A percentile compares a stretch with the other conserved stretches of the same genome.
Evolutionary conservation across 805 yeast species (phyloP).

Genomic region (Zygosaccharomyces bisporus): DNA sequence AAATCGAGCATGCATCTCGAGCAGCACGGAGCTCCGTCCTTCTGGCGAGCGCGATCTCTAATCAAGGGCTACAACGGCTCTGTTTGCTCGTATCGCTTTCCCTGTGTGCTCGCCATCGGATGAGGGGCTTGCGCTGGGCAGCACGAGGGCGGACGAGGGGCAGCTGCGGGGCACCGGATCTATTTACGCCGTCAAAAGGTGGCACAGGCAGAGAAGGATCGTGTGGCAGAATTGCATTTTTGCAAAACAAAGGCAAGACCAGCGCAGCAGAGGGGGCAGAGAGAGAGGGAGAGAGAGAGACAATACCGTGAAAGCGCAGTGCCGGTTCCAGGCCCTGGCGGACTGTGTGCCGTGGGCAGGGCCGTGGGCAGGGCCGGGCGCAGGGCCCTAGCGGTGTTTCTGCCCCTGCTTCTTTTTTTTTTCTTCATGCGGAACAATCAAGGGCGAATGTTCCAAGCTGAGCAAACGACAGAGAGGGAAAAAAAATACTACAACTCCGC

Average conservation of each 20-base stretch:
- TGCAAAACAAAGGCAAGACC: neutral
- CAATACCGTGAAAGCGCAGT: no score
- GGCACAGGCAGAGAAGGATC: neutral
- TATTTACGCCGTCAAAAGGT: neutral
- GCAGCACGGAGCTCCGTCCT: neutral
- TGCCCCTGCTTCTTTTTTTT: no score
- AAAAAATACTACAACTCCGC: constrained; percentile 5
- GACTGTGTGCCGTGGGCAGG: no score
- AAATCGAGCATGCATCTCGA: constrained; percentile 2
- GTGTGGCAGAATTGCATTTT: neutral
- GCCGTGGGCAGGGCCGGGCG: no score
- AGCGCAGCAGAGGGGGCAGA: no score
- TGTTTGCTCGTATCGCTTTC: neutral
- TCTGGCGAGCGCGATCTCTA: neutral
- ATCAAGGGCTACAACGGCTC: neutral
- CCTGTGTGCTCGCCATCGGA: neutral
- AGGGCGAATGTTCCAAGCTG: no score
- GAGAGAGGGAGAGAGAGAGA: no score
- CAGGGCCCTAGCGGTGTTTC: no score
- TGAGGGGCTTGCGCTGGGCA: neutral
- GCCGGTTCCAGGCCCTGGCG: no score
- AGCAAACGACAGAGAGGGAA: neutral
- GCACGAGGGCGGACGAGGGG: neutral
- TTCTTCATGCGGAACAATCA: no score
- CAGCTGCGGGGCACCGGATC: neutral